Conservation (phyloP, 2,329 filamentous ascomycete genomes). For the Epichloe hybrida region DNA sequence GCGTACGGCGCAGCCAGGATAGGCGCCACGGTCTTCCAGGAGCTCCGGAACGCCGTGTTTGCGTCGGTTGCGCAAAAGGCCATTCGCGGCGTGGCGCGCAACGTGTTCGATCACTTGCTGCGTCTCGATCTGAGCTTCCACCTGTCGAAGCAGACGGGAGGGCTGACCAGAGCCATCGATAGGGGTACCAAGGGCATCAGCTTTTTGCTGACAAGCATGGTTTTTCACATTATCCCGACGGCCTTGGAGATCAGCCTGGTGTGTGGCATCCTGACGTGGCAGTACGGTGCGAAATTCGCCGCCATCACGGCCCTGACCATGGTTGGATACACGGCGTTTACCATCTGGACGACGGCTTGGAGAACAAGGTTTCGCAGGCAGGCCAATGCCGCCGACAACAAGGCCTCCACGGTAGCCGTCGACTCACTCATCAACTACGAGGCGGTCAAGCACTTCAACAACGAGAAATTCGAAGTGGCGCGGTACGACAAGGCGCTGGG, state of each 20-base stretch:
- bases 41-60: conserved; percentile 90
- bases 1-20: conserved; percentile 85
- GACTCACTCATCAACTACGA: conserved; percentile 98
- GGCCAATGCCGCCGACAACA: conserved; percentile 93
- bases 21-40: conserved; percentile 79
- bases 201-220: conserved; percentile 94
- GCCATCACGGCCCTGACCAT: conserved; percentile 83
- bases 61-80: conserved; percentile 95
- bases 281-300: conserved; percentile 86
- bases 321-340: conserved; percentile 91
- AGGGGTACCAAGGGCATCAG: conserved; percentile 97
- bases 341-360: conserved; percentile 93
- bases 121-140: conserved; percentile 89
- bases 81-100: conserved; percentile 77
- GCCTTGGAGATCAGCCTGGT: conserved; percentile 90
- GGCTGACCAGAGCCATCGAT: conserved; percentile 85
- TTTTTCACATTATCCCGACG: conserved; percentile 91
- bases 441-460: conserved; percentile 99
- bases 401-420: conserved; percentile 84
- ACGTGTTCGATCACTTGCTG: conserved; percentile 84
- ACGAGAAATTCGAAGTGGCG: conserved; percentile 85
- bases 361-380: conserved; percentile 90
- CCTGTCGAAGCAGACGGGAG: conserved; percentile 85
- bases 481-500: conserved; percentile 77
- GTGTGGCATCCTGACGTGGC: conserved; percentile 90